Evolutionary conservation across 805 yeast genomes (phyloP).

Genomic region (Candida suzukii): DNA sequence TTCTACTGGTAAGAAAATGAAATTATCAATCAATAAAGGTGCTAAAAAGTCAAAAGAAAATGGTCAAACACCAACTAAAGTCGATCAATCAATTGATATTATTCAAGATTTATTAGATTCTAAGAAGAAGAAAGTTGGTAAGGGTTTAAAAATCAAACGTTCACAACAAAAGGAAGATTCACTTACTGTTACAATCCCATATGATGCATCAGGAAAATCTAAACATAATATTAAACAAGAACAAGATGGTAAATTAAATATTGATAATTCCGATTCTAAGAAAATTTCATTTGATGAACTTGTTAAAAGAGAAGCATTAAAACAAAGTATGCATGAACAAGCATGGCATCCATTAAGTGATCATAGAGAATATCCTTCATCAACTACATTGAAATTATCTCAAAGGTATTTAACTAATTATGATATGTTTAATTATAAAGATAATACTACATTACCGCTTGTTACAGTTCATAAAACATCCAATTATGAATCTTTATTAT

Average conservation of each 20-base stretch:
- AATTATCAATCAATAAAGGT: background rate
- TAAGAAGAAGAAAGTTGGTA: constrained; percentile 2
- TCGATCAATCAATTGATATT: background rate
- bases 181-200: constrained; percentile 12
- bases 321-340: background rate
- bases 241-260: background rate
- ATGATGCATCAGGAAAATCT: constrained; percentile 8
- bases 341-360: background rate
- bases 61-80: background rate
- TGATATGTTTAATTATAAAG: background rate
- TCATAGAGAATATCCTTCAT: background rate
- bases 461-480: background rate
- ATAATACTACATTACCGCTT: background rate
- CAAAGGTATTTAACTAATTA: background rate
- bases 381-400: background rate
- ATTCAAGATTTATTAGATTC: constrained; percentile 1
- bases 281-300: background rate
- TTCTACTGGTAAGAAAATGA: background rate
- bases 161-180: constrained; percentile 4
- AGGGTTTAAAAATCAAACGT: background rate
- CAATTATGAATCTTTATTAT: constrained; percentile 7
- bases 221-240: too few relatives aligned
- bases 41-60: too few relatives aligned
- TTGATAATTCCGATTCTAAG: background rate
- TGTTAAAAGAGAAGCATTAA: background rate